phyloP scores from a whole-genome alignment of 164 flowering plant genomes.

The Dillenia turbinata region DNA sequence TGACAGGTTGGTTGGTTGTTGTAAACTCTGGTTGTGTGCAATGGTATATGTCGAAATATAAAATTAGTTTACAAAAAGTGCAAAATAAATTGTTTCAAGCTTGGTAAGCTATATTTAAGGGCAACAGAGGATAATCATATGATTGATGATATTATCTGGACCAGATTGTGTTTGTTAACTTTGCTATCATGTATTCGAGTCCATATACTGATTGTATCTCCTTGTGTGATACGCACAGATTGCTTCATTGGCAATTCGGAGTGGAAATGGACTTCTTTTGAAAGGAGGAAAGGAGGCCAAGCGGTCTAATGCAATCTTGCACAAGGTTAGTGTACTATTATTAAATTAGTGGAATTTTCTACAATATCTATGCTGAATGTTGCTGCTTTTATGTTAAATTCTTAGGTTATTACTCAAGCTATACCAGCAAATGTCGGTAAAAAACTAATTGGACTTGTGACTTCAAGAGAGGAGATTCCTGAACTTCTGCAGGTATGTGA shows the following conservation, averaged over 20 bases:
- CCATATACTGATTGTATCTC: neutral
- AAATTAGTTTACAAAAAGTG: no score
- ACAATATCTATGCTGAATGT: neutral
- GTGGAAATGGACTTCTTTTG: constrained; percentile 95
- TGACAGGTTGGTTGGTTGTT: no score
- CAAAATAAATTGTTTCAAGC: no score
- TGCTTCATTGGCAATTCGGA: constrained; percentile 90
- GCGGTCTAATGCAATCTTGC: constrained; percentile 80
- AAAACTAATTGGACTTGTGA: constrained; percentile 86
- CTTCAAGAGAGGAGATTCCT: constrained; percentile 95
- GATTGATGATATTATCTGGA: no score
- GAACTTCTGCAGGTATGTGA: constrained; percentile 79
- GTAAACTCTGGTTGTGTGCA: no score
- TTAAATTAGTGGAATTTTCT: neutral
- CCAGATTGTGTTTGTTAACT: no score
- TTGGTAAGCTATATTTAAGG: no score
- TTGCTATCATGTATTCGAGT: no score
- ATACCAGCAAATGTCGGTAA: constrained; percentile 77
- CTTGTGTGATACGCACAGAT: constrained; percentile 44
- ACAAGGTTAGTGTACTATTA: constrained; percentile 53
- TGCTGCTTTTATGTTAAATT: neutral
- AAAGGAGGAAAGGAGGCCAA: constrained; percentile 99
- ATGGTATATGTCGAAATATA: no score
- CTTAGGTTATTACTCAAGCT: constrained; percentile 75
- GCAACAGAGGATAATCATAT: no score